Base-by-base conservation (phyloP, 2,329 filamentous ascomycete species). In the Cytospora leucostoma region DNA sequence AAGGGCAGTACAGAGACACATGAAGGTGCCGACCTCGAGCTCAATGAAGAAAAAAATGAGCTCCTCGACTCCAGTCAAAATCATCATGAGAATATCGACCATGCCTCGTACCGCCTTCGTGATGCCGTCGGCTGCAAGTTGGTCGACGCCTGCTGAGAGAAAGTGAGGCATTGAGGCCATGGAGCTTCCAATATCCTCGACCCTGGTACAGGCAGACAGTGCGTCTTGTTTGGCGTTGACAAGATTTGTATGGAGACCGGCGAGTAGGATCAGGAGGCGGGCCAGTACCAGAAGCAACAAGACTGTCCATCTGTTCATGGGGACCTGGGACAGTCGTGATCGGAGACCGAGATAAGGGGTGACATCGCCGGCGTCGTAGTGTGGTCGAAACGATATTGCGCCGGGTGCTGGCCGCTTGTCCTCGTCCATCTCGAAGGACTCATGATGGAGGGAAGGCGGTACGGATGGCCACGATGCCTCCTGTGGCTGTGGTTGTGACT, bases 111-210 rank as follows among this genome's bases (percentile, higher is more conserved):
- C 87, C 10, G 92, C 87, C 70, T 89, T 88, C 69, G 93, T 91
- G 68, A 98, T 88, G 62, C 91, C 89, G 55, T 83, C 83, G 37
- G 92, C 91, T 8, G 92, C 90, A 69, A 98, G 79, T 64, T 92
- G 85, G 77, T 99, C 99, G 73, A 97, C 88, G 61, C 95, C 95
- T 58, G 84, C 81, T 2, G 93, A 91, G 74, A 98, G 88, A 78
- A 97, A 98, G 76, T 97, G 90, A 63, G 95, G 95, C 93, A 98
- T 97, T 44, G 95, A 98, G 47, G 94, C 95, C 92, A 99, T 94
- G 65, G 92, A 85, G 74, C 93, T 97, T 67, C 94, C 95, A 69
- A 96, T 86, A 69, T 92, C 92, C 79, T 99, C 94, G 55, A 98
- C 94, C 74, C 91, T 90, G 63, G 88, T 92, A 76, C 95, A 99